Conservation (phyloP, 108 stramenopile species). For the Pseudonitzschia pungens region DNA sequence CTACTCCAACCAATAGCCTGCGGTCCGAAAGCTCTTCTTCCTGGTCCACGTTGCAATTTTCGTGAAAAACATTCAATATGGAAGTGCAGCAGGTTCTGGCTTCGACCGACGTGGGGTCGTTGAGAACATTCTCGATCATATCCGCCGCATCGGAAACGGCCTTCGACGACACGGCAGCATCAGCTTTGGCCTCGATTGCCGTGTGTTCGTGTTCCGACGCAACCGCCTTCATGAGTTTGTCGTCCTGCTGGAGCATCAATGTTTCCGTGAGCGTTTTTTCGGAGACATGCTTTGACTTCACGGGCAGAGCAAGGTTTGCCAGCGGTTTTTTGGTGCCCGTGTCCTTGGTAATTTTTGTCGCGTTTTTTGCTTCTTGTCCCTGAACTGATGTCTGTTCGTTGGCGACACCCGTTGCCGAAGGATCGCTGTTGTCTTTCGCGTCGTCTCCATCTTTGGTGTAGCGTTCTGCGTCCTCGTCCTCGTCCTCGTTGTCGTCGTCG, state of each 20-base stretch:
- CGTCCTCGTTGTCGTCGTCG: not conserved
- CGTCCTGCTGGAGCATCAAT: constrained; percentile 56
- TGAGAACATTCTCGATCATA: constrained; percentile 44
- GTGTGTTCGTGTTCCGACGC: constrained; percentile 13
- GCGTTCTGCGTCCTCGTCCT: not conserved
- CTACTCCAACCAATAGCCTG: constrained; percentile 73
- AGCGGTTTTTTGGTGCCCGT: constrained; percentile 22
- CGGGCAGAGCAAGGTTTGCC: constrained; percentile 60
- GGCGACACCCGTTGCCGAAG: not conserved
- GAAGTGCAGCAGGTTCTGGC: constrained; percentile 84
- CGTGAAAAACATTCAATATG: constrained; percentile 82
- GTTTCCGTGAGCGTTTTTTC: constrained; percentile 62
- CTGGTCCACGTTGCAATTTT: constrained; percentile 77
- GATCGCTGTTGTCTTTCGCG: not conserved
- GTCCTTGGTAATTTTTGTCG: constrained; percentile 7
- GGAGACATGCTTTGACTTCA: constrained; percentile 50
- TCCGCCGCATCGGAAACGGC: constrained; percentile 13
- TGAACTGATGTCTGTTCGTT: not conserved
- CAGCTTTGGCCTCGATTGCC: constrained; percentile 38
- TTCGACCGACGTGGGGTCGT: constrained; percentile 74
- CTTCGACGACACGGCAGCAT: constrained; percentile 31
- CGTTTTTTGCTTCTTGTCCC: constrained; percentile 2
- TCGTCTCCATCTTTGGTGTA: not conserved
- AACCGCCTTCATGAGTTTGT: constrained; percentile 21
- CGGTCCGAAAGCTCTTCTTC: constrained; percentile 78